Evolutionary conservation across 2,329 filamentous ascomycete genomes (phyloP).

Genomic region (Cryphonectria carpinicola): DNA sequence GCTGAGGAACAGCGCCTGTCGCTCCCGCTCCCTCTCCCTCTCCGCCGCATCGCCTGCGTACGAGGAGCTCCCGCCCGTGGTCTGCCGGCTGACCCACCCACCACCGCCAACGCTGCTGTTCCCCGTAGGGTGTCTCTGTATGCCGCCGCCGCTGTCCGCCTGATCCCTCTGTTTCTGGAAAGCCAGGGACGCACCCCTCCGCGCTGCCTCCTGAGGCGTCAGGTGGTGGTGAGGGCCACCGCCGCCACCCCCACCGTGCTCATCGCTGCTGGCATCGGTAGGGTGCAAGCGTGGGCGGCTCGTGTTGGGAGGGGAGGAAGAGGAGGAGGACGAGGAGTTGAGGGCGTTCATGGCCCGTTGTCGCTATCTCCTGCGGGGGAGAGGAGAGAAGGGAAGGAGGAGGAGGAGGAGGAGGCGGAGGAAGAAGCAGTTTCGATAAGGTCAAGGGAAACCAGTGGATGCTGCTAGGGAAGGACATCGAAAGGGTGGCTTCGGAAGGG

Average conservation of each 20-base stretch:
- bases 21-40: conserved; percentile 33
- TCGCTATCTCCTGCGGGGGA: not conserved
- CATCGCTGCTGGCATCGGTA: conserved; percentile 10
- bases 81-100: conserved; percentile 40
- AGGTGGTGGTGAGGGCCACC: conserved; percentile 16
- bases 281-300: conserved; percentile 10
- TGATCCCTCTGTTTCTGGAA: conserved; percentile 47
- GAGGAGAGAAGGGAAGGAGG: not conserved
- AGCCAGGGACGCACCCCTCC: conserved; percentile 59
- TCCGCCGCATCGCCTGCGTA: conserved; percentile 15
- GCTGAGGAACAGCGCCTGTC: conserved; percentile 34
- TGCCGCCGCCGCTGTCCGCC: conserved; percentile 43
- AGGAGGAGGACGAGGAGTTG: conserved; percentile 1
- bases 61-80: conserved; percentile 42
- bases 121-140: conserved; percentile 32
- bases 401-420: not conserved
- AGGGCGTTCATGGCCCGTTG: conserved; percentile 21
- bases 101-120: conserved; percentile 16
- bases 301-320: conserved; percentile 2
- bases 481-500: not conserved
- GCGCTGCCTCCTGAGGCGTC: conserved; percentile 42
- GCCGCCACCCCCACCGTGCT: not conserved
- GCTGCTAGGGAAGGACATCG: not conserved
- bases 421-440: not conserved
- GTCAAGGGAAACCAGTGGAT: not conserved